A percentile compares a stretch with the other conserved stretches of the same genome.
Conservation (phyloP, 2,329 filamentous ascomycete species). For the Delphinella strobiligena region DNA sequence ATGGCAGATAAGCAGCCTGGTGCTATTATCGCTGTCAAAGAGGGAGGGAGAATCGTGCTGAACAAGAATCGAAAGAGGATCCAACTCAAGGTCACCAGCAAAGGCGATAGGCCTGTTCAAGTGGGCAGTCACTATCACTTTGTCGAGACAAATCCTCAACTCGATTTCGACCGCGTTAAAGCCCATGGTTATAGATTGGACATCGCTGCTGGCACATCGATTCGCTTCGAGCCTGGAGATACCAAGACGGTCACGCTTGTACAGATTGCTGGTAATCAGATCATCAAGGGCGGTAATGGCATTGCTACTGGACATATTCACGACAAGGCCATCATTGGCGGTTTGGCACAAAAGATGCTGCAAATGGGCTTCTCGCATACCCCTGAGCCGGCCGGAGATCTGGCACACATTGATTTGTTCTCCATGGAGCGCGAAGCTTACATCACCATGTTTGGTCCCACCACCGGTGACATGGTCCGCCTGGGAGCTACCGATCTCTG, state of each 20-base stretch:
- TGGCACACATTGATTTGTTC: constrained; percentile 46
- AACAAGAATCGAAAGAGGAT: constrained; percentile 66
- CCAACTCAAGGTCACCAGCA: constrained; percentile 66
- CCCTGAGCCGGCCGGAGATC: constrained; percentile 50
- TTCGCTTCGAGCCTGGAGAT: constrained; percentile 90
- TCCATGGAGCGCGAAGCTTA: constrained; percentile 71
- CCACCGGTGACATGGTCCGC: constrained; percentile 72
- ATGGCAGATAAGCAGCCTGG: constrained; percentile 60
- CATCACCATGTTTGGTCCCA: constrained; percentile 83
- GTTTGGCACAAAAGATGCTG: constrained; percentile 56
- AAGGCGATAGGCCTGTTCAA: constrained; percentile 81
- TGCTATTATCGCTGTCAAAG: constrained; percentile 61
- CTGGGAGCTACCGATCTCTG: constrained; percentile 78
- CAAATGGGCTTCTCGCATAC: constrained; percentile 66
- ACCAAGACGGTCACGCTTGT: constrained; percentile 82
- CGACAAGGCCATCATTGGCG: constrained; percentile 43
- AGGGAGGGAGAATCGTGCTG: constrained; percentile 50
- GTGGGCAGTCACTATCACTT: constrained; percentile 95
- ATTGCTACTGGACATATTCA: constrained; percentile 66
- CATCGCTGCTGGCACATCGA: constrained; percentile 80
- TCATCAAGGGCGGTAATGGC: constrained; percentile 75
- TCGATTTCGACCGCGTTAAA: constrained; percentile 74
- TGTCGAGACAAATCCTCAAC: constrained; percentile 80
- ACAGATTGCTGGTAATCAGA: constrained; percentile 67
- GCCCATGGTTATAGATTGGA: constrained; percentile 81